Evolutionary conservation across 768 basidiomycete genomes (phyloP), one percentile per base, ranked within the genome.

Genomic region (Hypsizygus marmoreus): DNA sequence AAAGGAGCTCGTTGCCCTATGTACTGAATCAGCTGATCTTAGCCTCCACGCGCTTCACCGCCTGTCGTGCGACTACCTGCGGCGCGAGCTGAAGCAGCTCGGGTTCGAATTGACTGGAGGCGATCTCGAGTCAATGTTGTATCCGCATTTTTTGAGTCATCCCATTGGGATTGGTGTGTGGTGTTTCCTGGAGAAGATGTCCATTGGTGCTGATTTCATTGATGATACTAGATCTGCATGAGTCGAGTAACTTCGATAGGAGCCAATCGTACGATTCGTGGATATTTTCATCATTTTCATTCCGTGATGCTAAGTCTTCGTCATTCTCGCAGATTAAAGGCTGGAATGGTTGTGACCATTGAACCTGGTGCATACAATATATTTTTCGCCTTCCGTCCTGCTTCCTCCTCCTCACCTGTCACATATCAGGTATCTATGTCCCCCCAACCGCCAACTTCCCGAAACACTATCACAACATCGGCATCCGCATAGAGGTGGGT

Each of bases 131-230:
- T 79, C 89, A 51, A 68, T 85, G 23, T 64, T 99, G 56, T 99
- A 97, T 60, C 97, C 97, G 1, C 97, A 99, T 71, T 92, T 84
- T 52, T 65, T 99, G 36, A 82, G 89, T 20, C 97, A 99, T 69
- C 88, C 90, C 6, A 85, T 98, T 28, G 97, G 97, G 5, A 84
- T 97, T 39, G 88, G 89, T 86, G 37, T 39, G 81, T 66, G 46
- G 12, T 44, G 26, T 42, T 36, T 26, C 24, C 33, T n/a, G n/a
- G n/a, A n/a, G n/a, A n/a, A n/a, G n/a, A n/a, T n/a, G n/a, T n/a
- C n/a, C n/a, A n/a, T n/a, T n/a, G n/a, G n/a, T n/a, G n/a, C n/a
- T n/a, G n/a, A n/a, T n/a, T n/a, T n/a, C n/a, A n/a, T n/a, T n/a
- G n/a, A n/a, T n/a, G n/a, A n/a, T n/a, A n/a, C 40, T 44, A 91